These are phyloP conservation scores for Tephrocybe sp. DNA, from an alignment of 768 basidiomycete species.

Conservation along the genomic window DNA sequence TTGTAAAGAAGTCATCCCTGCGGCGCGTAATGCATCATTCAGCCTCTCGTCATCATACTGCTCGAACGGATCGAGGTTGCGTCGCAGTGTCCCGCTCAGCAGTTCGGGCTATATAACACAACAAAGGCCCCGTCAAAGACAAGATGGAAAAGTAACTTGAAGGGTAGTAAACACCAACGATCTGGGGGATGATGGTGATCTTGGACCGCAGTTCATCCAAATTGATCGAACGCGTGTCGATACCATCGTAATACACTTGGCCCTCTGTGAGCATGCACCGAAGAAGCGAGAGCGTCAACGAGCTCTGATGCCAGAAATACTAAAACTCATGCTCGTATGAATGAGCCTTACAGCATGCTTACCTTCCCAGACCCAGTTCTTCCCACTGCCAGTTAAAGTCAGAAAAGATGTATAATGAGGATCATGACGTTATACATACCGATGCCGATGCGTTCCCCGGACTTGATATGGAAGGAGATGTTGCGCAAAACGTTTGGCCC, in stretches of 20 bases:
- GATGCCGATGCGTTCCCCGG: conserved; percentile 15
- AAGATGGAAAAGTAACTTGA: no score
- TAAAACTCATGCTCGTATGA: conserved; percentile 1
- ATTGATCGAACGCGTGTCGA: conserved; percentile 44
- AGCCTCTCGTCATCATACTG: conserved; percentile 45
- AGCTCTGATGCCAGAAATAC: conserved; percentile 16
- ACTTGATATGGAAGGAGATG: conserved; percentile 12
- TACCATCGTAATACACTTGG: conserved; percentile 50
- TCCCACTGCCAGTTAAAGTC: conserved; percentile 26
- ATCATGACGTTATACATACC: conserved; percentile 11
- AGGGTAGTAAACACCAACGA: conserved; percentile 25
- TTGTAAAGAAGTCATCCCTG: conserved; percentile 36
- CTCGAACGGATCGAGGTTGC: conserved; percentile 63
- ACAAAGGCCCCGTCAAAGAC: no score
- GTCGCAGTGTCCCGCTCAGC: conserved; percentile 57
- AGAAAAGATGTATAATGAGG: no score
- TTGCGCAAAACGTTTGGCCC: conserved; percentile 11
- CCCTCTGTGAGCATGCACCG: conserved; percentile 48
- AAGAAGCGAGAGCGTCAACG: conserved; percentile 46
- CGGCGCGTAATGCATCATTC: conserved; percentile 34
- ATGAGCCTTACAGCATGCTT: not conserved
- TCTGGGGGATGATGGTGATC: conserved; percentile 56
- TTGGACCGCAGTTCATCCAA: conserved; percentile 51
- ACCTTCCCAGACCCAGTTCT: conserved; percentile 29
- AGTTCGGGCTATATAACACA: conserved; percentile 47